These are phyloP conservation scores for Bothriochloa decipiens DNA, from an alignment of 176 grass and related monocot species.

Conservation along the genomic window DNA sequence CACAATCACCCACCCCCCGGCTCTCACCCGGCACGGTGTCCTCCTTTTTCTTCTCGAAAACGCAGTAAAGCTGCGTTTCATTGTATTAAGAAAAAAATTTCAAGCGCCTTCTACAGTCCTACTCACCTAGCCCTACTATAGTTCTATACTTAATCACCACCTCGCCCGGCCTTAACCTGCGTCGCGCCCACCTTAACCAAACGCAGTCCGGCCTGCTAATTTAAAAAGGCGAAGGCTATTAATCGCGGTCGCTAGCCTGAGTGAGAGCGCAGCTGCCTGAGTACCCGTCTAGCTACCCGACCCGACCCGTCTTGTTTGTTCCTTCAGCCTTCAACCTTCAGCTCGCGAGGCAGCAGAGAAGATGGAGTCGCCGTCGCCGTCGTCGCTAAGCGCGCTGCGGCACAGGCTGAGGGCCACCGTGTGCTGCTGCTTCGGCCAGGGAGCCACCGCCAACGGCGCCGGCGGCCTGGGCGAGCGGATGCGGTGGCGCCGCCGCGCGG, in stretches of 20 bases:
- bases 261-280: background rate
- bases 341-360: background rate
- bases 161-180: no score
- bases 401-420: constrained; percentile 43
- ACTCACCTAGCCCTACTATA: no score
- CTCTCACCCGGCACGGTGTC: no score
- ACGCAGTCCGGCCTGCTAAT: background rate
- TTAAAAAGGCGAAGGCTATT: background rate
- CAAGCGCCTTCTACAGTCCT: no score
- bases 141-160: no score
- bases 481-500: constrained; percentile 22
- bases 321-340: background rate
- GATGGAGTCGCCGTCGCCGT: constrained; percentile 25
- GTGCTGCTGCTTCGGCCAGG: constrained; percentile 59
- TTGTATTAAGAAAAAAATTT: no score
- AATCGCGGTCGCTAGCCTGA: background rate
- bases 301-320: background rate
- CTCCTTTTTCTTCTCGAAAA: no score
- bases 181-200: constrained; percentile 29
- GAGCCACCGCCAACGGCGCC: background rate
- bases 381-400: constrained; percentile 37
- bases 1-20: no score
- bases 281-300: background rate
- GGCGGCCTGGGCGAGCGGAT: background rate
- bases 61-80: no score